Base-by-base conservation (phyloP, 805 yeast genomes). In the Suhomyces sp. region DNA sequence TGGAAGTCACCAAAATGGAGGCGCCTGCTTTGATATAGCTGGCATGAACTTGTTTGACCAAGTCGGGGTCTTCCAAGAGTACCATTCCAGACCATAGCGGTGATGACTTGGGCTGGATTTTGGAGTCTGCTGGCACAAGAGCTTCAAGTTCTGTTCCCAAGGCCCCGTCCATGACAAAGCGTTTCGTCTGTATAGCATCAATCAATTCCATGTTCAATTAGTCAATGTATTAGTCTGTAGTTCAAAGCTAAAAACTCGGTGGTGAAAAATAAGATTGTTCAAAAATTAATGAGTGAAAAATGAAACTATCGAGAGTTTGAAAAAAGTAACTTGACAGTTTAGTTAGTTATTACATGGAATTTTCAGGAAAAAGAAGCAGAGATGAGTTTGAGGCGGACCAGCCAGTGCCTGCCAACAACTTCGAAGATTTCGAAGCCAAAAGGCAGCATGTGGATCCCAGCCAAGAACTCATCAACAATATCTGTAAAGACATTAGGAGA, bases 41-140 rank as follows among this genome's bases (percentile, higher is more conserved):
- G 15, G 62, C 52, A 62, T 83, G 87, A 52, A 86, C 70, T 12
- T 68, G 62, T 43, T 68, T 64, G 19, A 86, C 70, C 25, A 71
- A 68, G 13, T 69, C 62, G 2, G 84, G 82, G 43, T 75, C 57
- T 4, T 68, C 63, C 6, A 80, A 51, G 17, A 84, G 68, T 1
- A 82, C 82, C 31, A 73, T 59, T 0, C 87, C 84, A 0, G 87
- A 81, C 91, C 92, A 86, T 8, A 86, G 69, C 8, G 74, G 73
- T 40, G 79, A 75, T 35, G 51, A 48, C 27, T 59, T 59, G 8
- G 70, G 64, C 29, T 63, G 63, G 46, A 58, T 50, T 6, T 48
- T 47, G 9, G 58, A 49, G 31, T 56, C 55, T 22, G 50, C 48
- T 1, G 60, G 55, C 1, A 69, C 64, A 20, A 60, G 48, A 4